These are phyloP conservation scores for Trichophyton benhamiae DNA, from an alignment of 2,329 filamentous ascomycete genomes.

Conservation along the genomic window DNA sequence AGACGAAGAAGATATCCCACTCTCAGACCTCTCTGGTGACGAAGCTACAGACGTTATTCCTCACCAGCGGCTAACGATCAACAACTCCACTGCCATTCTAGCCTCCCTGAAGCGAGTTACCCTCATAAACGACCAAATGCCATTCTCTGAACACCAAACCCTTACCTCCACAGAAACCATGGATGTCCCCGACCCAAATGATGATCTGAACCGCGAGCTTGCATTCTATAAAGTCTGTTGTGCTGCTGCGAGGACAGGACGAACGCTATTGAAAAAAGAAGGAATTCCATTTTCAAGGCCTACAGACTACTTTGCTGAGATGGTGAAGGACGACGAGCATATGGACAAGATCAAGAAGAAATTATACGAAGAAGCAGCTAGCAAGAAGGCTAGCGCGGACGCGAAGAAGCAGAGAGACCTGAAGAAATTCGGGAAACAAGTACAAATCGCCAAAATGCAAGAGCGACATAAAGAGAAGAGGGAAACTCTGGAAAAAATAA, in stretches of 20 bases:
- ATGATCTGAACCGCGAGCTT: conserved; percentile 84
- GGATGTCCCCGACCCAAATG: conserved; percentile 68
- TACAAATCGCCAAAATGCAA: conserved; percentile 90
- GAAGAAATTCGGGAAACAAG: conserved; percentile 98
- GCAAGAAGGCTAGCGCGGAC: conserved; percentile 84
- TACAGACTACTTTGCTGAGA: conserved; percentile 94
- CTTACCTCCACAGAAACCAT: conserved; percentile 57
- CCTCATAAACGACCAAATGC: conserved; percentile 47
- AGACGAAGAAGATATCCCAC: conserved; percentile 75
- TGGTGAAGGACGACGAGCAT: conserved; percentile 96
- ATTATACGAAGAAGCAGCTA: conserved; percentile 78
- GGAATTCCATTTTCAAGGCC: conserved; percentile 77
- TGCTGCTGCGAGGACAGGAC: conserved; percentile 61
- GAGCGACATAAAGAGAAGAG: conserved; percentile 87
- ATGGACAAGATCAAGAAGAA: conserved; percentile 96
- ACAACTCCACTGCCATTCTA: conserved; percentile 81
- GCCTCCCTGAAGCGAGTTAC: conserved; percentile 59
- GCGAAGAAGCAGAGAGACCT: conserved; percentile 84
- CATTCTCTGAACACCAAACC: conserved; percentile 74
- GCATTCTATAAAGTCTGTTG: conserved; percentile 87
- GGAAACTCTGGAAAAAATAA: conserved; percentile 91
- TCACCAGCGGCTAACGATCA: conserved; percentile 88
- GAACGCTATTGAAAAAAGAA: conserved; percentile 65
- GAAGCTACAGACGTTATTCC: conserved; percentile 79
- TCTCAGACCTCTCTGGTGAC: conserved; percentile 72